A percentile compares a stretch with the other conserved stretches of the same genome.
phyloP scores from a whole-genome alignment of 208 protist genomes.

The Acanthamoeba triangularis region DNA sequence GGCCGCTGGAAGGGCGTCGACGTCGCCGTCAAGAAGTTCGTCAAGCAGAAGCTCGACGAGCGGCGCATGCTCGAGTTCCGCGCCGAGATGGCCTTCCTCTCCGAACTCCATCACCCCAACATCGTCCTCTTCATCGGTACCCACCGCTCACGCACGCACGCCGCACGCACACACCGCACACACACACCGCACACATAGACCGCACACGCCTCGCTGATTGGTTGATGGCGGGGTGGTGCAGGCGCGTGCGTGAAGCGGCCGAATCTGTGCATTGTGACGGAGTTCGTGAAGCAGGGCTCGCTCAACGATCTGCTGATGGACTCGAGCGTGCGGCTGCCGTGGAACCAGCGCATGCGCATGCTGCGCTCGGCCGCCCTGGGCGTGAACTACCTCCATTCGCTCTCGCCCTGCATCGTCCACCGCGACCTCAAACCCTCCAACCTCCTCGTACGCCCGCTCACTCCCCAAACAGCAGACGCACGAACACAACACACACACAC shows the following conservation, averaged over 20 bases:
- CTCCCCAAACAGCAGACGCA: neutral
- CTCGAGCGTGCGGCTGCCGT: constrained; percentile 74
- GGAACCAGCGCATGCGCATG: constrained; percentile 71
- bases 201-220: neutral
- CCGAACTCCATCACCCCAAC: constrained; percentile 35
- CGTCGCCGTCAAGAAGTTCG: constrained; percentile 20
- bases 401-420: constrained; percentile 62
- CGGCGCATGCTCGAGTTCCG: constrained; percentile 24
- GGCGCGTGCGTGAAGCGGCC: neutral
- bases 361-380: constrained; percentile 66
- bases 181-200: neutral
- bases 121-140: constrained; percentile 29
- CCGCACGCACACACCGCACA: neutral
- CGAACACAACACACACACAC: neutral
- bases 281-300: neutral
- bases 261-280: constrained; percentile 7
- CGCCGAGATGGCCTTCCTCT: constrained; percentile 1
- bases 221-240: neutral
- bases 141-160: no score
- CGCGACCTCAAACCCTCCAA: constrained; percentile 37
- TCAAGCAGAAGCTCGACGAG: constrained; percentile 29
- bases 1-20: constrained; percentile 20
- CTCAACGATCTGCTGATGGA: neutral
- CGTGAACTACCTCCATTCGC: constrained; percentile 21
- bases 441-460: neutral